Conservation (phyloP, 2,329 filamentous ascomycete genomes). For the Lasiodiplodia citricola region DNA sequence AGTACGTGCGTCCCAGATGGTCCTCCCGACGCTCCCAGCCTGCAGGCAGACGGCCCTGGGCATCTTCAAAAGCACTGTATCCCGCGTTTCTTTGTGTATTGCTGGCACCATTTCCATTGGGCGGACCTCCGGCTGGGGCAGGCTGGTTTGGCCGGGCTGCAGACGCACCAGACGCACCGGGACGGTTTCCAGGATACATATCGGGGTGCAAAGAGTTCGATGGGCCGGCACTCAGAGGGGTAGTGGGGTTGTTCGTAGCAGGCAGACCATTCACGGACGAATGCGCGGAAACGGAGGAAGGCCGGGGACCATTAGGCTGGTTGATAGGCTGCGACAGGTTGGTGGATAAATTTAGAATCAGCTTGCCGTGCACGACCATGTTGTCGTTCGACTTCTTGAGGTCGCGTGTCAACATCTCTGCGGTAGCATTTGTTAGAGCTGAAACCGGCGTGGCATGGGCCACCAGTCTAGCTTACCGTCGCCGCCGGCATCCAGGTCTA, state of each 20-base stretch:
- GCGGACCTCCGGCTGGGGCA: slow-evolving; percentile 35
- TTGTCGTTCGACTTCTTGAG: slow-evolving; percentile 98
- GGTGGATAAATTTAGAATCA: slow-evolving; percentile 95
- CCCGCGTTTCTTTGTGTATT: slow-evolving; percentile 38
- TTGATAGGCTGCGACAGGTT: slow-evolving; percentile 75
- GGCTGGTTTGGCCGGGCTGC: slow-evolving; percentile 38
- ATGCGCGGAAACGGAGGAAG: slow-evolving; percentile 36
- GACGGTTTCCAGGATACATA: slow-evolving; percentile 41
- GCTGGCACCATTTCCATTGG: slow-evolving; percentile 48
- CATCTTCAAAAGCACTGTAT: slow-evolving; percentile 93
- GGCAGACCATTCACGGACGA: slow-evolving; percentile 46
- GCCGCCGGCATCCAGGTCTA: slow-evolving; percentile 85
- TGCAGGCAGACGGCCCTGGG: slow-evolving; percentile 87
- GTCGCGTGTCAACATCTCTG: slow-evolving; percentile 96
- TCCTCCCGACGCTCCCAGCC: slow-evolving; percentile 98
- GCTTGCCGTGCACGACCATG: slow-evolving; percentile 94
- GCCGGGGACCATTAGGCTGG: slow-evolving; percentile 28
- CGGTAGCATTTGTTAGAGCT: slow-evolving; percentile 34
- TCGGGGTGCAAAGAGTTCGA: slow-evolving; percentile 45
- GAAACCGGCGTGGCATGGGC: slow-evolving; percentile 1
- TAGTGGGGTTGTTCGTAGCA: slow-evolving; percentile 29
- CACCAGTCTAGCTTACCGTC: slow-evolving; percentile 70
- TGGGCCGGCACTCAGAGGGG: slow-evolving; percentile 27
- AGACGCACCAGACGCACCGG: slow-evolving; percentile 33
- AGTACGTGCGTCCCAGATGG: slow-evolving; percentile 93